Evolutionary conservation across 176 grass and related monocot genomes (phyloP), one percentile per base, ranked within the genome.

Genomic region (Aegilops speltoides): DNA sequence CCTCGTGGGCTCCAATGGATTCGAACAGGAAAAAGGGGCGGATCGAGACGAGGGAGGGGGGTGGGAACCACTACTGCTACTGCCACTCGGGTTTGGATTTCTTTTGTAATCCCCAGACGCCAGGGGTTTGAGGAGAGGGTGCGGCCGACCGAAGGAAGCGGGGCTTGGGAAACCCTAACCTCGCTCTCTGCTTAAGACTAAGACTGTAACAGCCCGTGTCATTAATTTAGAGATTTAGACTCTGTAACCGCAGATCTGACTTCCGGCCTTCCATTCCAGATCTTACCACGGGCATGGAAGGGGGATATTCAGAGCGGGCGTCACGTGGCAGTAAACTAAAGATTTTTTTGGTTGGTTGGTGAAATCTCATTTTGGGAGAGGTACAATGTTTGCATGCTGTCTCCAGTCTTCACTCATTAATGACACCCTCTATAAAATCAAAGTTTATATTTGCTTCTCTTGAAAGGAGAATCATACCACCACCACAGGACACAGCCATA

Each of bases 1-100:
- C 86, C 82, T 91, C 86, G 90, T 85, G 90, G 86, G 82, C 86
- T 88, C 86, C 82, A 88, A 85, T 86, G 64, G 90, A 88, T 82
- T 91, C 86, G 90, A 91, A 91, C 40, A 82, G 73, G 66, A 85
- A 87, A 23, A 26, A 60, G 37, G 11, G 67, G 13, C 65, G 72
- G 73, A 67, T 84, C 26, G 76, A 72, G 75, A 59, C 73, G 73
- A 52, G 76, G 82, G 73, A 67, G 63, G 52, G 52, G 33, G 64
- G 78, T 85, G 82, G 80, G 80, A 60, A 68, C 75, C 80, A 90
- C 80, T 54, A 50, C 46, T 6, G 2, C 43, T 14, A 1, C 52
- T 17, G 2, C 52, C 7, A 54, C 56, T 9, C 0, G 56, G 19
- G 56, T 19, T 20, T 54, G 16, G 5, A 7, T 54, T 54, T 54